Conservation (phyloP, 1,284 basidiomycete genomes). For the Lentinula novae-zelandiae region DNA sequence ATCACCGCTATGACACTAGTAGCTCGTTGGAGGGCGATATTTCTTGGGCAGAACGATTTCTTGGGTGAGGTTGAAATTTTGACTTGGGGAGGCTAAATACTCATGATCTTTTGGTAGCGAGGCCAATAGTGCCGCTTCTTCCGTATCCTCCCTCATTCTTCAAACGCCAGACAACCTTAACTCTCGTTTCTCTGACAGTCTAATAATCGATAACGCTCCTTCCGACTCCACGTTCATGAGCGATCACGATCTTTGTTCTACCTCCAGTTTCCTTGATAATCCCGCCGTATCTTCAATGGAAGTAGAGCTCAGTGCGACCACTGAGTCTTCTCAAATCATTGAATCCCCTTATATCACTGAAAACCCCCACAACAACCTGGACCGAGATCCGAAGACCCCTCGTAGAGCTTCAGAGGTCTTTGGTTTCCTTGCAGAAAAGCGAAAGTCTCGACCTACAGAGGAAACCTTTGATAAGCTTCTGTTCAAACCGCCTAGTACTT, state of each 20-base stretch:
- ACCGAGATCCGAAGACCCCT: constrained; percentile 41
- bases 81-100: background rate
- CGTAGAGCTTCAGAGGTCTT: constrained; percentile 68
- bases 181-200: constrained; percentile 27
- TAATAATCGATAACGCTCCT: constrained; percentile 21
- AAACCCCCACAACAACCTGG: constrained; percentile 24
- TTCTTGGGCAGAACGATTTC: constrained; percentile 73
- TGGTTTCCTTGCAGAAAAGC: constrained; percentile 53
- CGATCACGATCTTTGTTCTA: constrained; percentile 41
- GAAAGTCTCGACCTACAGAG: constrained; percentile 26
- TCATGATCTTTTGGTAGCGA: constrained; percentile 32
- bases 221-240: constrained; percentile 30
- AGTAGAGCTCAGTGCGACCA: constrained; percentile 58
- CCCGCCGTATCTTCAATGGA: constrained; percentile 66
- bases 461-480: constrained; percentile 31
- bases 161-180: constrained; percentile 39
- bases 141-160: constrained; percentile 42
- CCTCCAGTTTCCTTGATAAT: constrained; percentile 27
- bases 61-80: constrained; percentile 44
- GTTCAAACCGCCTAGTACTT: constrained; percentile 32
- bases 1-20: constrained; percentile 35
- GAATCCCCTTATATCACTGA: background rate
- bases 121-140: constrained; percentile 36
- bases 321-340: constrained; percentile 31
- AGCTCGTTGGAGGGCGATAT: constrained; percentile 60